phyloP scores from a whole-genome alignment of 192 early-diverging fungal genomes.

The Geranomyces michiganensis region DNA sequence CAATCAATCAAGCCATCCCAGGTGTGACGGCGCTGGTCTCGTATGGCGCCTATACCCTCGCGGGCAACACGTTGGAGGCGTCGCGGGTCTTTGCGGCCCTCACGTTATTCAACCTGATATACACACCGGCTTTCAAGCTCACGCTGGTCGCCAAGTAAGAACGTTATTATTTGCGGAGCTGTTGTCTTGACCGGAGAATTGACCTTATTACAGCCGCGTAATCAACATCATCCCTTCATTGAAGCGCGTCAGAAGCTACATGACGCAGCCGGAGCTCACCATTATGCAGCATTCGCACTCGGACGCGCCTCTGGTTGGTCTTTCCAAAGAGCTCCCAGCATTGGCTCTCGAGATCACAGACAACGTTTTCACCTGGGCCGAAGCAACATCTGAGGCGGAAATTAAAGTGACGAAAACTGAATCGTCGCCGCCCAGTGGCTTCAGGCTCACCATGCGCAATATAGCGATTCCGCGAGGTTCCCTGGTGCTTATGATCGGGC shows the following conservation, averaged over 20 bases:
- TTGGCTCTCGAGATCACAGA: too few species aligned
- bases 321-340: too few species aligned
- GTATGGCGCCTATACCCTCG: conserved; percentile 40
- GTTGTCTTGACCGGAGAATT: too few species aligned
- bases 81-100: neutral
- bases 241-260: neutral
- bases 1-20: conserved; percentile 40
- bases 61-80: neutral
- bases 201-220: neutral
- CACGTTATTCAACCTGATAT: neutral
- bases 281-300: conserved; percentile 33
- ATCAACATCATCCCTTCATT: neutral
- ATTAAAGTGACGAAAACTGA: too few species aligned
- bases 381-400: too few species aligned
- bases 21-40: conserved; percentile 35
- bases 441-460: conserved; percentile 52
- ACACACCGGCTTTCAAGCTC: conserved; percentile 1
- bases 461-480: conserved; percentile 48
- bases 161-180: too few species aligned
- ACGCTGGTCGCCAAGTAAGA: neutral
- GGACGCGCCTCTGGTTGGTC: too few species aligned
- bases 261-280: conserved; percentile 35
- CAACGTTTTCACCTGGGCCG: too few species aligned
- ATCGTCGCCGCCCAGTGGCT: conserved; percentile 47
- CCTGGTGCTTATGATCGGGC: conserved; percentile 63